Percentiles rank a stretch among this genome's conserved stretches.
Conservation (phyloP, 1,284 basidiomycete genomes). For the Puccinia hordei region DNA sequence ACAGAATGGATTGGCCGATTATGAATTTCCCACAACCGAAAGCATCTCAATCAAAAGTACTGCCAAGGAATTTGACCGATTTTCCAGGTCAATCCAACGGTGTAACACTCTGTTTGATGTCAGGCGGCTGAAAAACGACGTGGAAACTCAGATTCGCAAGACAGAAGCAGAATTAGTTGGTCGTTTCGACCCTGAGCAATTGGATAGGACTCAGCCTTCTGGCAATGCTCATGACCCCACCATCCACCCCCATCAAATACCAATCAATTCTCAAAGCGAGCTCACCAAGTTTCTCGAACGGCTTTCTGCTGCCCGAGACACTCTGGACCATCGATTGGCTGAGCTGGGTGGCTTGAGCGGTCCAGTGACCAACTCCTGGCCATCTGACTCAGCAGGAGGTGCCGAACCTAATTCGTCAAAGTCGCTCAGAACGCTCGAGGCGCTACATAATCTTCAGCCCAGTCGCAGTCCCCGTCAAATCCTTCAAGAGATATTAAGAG, state of each 20-base stretch:
- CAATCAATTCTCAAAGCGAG: conserved; percentile 79
- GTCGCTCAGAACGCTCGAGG: conserved; percentile 40
- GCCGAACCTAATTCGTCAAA: conserved; percentile 48
- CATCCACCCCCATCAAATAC: conserved; percentile 73
- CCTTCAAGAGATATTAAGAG: conserved; percentile 35
- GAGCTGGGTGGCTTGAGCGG: conserved; percentile 71
- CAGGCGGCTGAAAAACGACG: conserved; percentile 82
- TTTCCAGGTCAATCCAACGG: conserved; percentile 77
- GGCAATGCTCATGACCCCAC: conserved; percentile 60
- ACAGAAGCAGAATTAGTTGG: conserved; percentile 67
- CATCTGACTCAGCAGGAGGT: conserved; percentile 10
- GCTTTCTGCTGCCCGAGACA: conserved; percentile 80
- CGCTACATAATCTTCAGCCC: conserved; percentile 1
- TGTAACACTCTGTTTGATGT: conserved; percentile 82
- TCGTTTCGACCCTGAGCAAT: conserved; percentile 59
- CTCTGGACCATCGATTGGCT: conserved; percentile 79
- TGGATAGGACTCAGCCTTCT: not conserved
- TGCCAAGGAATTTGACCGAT: conserved; percentile 80
- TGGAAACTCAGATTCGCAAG: conserved; percentile 79
- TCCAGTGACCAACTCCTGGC: conserved; percentile 61
- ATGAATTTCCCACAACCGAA: conserved; percentile 20
- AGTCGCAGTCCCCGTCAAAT: conserved; percentile 42
- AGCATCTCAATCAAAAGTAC: conserved; percentile 56
- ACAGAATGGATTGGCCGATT: not conserved
- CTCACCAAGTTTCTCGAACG: conserved; percentile 82